These are phyloP conservation scores for Coemansia sp. DNA, from an alignment of 371 early-diverging fungal genomes.

Conservation along the genomic window DNA sequence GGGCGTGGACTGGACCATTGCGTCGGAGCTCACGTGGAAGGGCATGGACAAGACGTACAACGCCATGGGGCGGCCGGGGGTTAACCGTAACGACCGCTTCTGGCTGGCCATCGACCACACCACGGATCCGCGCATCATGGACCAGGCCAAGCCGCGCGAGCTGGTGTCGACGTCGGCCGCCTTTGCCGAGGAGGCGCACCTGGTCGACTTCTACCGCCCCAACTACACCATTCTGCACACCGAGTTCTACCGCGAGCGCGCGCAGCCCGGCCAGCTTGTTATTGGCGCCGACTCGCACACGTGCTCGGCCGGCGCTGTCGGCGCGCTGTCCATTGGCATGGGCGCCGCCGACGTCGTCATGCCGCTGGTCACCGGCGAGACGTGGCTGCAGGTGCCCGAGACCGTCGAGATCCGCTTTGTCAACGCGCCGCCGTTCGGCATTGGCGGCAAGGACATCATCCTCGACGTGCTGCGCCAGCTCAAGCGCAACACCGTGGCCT, in stretches of 20 bases:
- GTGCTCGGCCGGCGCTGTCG: constrained; percentile 76
- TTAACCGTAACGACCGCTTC: constrained; percentile 76
- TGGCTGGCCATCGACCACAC: constrained; percentile 82
- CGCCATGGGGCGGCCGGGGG: constrained; percentile 67
- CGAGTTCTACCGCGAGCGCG: constrained; percentile 78
- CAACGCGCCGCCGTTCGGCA: constrained; percentile 69
- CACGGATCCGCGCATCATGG: constrained; percentile 72
- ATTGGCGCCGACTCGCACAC: constrained; percentile 81
- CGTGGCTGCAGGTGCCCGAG: constrained; percentile 81
- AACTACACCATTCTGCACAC: constrained; percentile 80
- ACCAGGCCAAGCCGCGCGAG: constrained; percentile 65
- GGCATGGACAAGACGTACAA: constrained; percentile 84
- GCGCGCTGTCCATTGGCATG: constrained; percentile 75
- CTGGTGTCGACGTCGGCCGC: constrained; percentile 64
- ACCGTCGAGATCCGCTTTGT: constrained; percentile 71
- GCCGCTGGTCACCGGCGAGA: constrained; percentile 80
- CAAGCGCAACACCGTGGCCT: constrained; percentile 78
- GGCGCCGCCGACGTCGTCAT: constrained; percentile 81
- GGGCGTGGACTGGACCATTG: constrained; percentile 76
- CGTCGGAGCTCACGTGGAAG: constrained; percentile 79
- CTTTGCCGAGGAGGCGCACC: constrained; percentile 70
- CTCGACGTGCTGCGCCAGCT: constrained; percentile 74
- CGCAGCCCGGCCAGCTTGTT: constrained; percentile 76
- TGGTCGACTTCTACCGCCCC: constrained; percentile 70
- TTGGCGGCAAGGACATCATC: constrained; percentile 79